Evolutionary conservation across 352 stramenopile genomes (phyloP).

Genomic region (Discostella stelligera): DNA sequence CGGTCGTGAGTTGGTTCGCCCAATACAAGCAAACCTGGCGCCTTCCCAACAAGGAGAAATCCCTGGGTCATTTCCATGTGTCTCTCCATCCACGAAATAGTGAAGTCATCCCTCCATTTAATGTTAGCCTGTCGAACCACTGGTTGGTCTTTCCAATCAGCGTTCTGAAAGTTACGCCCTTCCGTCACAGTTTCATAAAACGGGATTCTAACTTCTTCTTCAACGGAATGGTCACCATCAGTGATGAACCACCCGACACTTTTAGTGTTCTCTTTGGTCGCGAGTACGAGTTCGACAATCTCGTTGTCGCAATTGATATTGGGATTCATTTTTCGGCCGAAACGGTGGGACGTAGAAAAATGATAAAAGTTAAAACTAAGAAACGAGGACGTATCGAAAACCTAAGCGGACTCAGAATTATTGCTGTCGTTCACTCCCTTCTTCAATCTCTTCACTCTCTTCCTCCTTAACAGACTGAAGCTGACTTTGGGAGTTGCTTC

Average conservation of each 20-base stretch:
- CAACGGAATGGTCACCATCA: constrained; percentile 20
- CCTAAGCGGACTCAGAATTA: no score
- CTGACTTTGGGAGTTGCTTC: constrained; percentile 13
- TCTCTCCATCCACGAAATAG: constrained; percentile 41
- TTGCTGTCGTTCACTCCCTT: constrained; percentile 25
- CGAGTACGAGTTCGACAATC: constrained; percentile 32
- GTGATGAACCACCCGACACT: constrained; percentile 35
- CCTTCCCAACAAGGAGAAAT: constrained; percentile 35
- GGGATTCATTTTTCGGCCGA: not conserved
- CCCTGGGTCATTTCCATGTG: constrained; percentile 44
- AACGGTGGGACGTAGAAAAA: not conserved
- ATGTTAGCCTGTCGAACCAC: constrained; percentile 27
- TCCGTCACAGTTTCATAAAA: constrained; percentile 31
- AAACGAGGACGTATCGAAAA: no score
- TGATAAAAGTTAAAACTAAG: not conserved
- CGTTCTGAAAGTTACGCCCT: constrained; percentile 28
- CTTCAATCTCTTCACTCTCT: constrained; percentile 53
- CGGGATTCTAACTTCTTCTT: constrained; percentile 19
- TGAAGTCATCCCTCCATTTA: constrained; percentile 27
- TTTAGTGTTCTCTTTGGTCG: constrained; percentile 40
- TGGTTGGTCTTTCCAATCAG: constrained; percentile 42
- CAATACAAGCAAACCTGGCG: constrained; percentile 30
- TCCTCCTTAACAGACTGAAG: constrained; percentile 76
- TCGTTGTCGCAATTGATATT: constrained; percentile 4
- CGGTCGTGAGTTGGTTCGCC: constrained; percentile 44